Evolutionary conservation across 176 grass and related monocot genomes (phyloP), one percentile per base, ranked within the genome.

Genomic region (Oryza longistaminata): DNA sequence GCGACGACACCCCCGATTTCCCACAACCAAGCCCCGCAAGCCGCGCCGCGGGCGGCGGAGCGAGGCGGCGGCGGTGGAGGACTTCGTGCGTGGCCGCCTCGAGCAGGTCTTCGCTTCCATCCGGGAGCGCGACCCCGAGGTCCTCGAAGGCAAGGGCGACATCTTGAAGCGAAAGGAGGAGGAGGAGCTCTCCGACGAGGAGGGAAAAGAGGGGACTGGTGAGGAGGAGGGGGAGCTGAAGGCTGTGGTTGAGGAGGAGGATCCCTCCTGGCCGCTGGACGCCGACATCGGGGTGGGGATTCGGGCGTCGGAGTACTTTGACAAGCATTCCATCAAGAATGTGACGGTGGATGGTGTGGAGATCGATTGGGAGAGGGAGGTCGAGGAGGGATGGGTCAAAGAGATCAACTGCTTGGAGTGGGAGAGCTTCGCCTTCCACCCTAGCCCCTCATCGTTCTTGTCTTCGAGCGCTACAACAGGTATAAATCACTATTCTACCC

Each of bases 401-500:
- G 96, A 99, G 85, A 99, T 96, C 79, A 99, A 96, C 64, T 96
- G 91, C 78, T 80, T 96, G 90, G 93, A 99, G 85, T 99, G 96
- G 96, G 96, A 96, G 83, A 91, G 86, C 77, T 96, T 99, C 61
- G 91, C 93, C 1, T 99, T 94, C 88, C 93, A 96, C 29, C 96
- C 96, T 9, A 99, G 96, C 68, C 96, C 16, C 93, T 99, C 35
- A 75, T 99, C 53, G 84, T 94, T 46, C 88, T 99, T 0, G 93
- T 99, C 52, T 96, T 99, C 52, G 88, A 99, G 73, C 96, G 90
- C 71, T 99, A 99, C 86, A 86, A 72, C 75, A 55, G 93, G 96
- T 99, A 81, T 15, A 68, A 46, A n/a, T 39, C 35, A 73, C 48
- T 40, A 0, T 27, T 33, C 24, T 43, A 22, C 15, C 15, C 49